These are phyloP conservation scores for Aspergillus quadricinctus DNA, from an alignment of 2,329 filamentous ascomycete species.

Conservation along the genomic window DNA sequence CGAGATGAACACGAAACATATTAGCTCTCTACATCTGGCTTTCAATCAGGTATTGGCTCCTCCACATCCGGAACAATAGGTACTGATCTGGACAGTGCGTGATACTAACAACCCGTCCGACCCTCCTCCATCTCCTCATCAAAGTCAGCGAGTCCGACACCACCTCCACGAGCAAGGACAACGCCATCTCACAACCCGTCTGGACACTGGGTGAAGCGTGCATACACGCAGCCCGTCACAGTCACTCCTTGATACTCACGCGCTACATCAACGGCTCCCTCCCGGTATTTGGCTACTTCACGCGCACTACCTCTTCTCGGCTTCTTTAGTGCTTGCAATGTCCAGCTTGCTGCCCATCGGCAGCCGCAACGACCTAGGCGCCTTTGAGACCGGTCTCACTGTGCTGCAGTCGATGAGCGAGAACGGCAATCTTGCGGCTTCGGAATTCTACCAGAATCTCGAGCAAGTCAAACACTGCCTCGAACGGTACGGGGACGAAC, in stretches of 20 bases:
- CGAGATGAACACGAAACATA: slow-evolving; percentile 29
- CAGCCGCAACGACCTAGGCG: slow-evolving; percentile 24
- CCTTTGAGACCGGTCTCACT: slow-evolving; percentile 31
- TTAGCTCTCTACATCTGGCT: slow-evolving; percentile 34
- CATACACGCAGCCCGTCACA: slow-evolving; percentile 35
- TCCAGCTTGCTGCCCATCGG: slow-evolving; percentile 33
- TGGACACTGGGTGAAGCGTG: slow-evolving; percentile 36
- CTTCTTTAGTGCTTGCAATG: slow-evolving; percentile 35
- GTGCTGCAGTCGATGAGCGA: slow-evolving; percentile 31
- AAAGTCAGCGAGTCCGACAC: slow-evolving; percentile 23
- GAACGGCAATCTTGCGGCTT: slow-evolving; percentile 33
- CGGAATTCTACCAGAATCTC: slow-evolving; percentile 32
- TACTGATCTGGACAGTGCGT: slow-evolving; percentile 25
- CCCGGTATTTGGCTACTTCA: slow-evolving; percentile 38
- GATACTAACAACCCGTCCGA: slow-evolving; percentile 37
- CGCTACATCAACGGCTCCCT: slow-evolving; percentile 37
- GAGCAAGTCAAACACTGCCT: slow-evolving; percentile 31
- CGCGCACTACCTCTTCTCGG: slow-evolving; percentile 38
- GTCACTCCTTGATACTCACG: slow-evolving; percentile 34
- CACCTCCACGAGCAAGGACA: slow-evolving; percentile 3
- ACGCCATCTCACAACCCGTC: slow-evolving; percentile 34
- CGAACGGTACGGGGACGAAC: slow-evolving; percentile 16
- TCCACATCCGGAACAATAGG: neutral
- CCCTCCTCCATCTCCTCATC: slow-evolving; percentile 37
- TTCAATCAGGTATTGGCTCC: slow-evolving; percentile 27